Evolutionary conservation across 2,329 filamentous ascomycete species (phyloP).

Genomic region (Penicillium rolfsii): DNA sequence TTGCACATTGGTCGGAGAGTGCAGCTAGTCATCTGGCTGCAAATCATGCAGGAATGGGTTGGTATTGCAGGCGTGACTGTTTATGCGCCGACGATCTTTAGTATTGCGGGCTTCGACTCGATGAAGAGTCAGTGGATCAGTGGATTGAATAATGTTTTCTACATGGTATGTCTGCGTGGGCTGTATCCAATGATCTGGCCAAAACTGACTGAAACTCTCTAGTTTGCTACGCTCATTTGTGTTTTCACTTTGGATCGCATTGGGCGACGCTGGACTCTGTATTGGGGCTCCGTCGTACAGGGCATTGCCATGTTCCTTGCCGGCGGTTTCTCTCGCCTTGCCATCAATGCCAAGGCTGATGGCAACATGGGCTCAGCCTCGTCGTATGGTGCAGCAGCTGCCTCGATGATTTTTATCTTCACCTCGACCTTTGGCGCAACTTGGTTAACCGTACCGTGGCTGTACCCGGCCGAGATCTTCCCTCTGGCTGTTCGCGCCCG

Average conservation of each 20-base stretch:
- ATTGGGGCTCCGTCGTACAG: conserved; percentile 68
- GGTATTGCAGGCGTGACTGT: conserved; percentile 72
- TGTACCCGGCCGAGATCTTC: conserved; percentile 75
- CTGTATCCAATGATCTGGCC: background rate
- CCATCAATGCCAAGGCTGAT: conserved; percentile 53
- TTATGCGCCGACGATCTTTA: conserved; percentile 62
- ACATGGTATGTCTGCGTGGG: conserved; percentile 49
- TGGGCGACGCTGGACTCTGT: conserved; percentile 69
- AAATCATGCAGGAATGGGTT: conserved; percentile 72
- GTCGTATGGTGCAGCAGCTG: conserved; percentile 65
- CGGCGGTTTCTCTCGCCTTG: conserved; percentile 63
- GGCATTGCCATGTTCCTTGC: conserved; percentile 70
- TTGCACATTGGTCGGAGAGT: conserved; percentile 69
- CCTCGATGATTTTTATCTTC: conserved; percentile 72
- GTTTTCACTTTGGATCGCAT: conserved; percentile 72
- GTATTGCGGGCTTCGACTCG: conserved; percentile 67
- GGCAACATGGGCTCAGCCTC: conserved; percentile 53
- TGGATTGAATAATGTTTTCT: conserved; percentile 60
- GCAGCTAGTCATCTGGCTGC: conserved; percentile 71
- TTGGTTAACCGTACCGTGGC: conserved; percentile 64
- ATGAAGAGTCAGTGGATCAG: conserved; percentile 66
- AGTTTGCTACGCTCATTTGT: conserved; percentile 69
- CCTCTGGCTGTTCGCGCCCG: conserved; percentile 71
- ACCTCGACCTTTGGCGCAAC: conserved; percentile 67
- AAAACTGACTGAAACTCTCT: background rate